Percentiles rank a stretch among this genome's conserved stretches.
Evolutionary conservation across 257 asterid species (phyloP).

Genomic region (Marsdenia floribunda): DNA sequence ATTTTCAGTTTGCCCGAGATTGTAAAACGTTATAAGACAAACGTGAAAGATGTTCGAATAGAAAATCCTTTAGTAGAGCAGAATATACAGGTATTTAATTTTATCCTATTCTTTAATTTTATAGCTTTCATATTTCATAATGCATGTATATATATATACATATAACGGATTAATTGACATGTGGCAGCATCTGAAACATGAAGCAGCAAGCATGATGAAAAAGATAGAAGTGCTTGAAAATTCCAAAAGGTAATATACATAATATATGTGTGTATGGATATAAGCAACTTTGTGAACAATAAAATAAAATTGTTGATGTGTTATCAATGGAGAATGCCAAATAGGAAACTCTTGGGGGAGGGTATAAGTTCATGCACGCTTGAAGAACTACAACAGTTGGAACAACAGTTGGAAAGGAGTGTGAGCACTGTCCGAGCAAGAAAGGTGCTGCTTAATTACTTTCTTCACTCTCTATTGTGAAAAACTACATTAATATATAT

Average conservation of each 20-base stretch:
- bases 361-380: constrained; percentile 53
- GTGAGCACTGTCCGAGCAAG: constrained; percentile 58
- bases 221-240: constrained; percentile 77
- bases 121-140: neutral
- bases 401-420: constrained; percentile 75
- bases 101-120: neutral
- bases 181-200: constrained; percentile 54
- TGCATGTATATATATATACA: neutral
- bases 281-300: neutral
- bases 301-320: neutral
- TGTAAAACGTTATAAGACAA: constrained; percentile 61
- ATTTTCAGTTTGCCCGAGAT: constrained; percentile 60
- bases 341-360: constrained; percentile 83
- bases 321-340: neutral
- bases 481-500: no score
- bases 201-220: constrained; percentile 61
- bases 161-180: neutral
- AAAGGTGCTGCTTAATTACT: constrained; percentile 39
- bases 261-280: no score
- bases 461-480: no score
- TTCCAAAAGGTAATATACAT: constrained; percentile 43
- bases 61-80: constrained; percentile 45
- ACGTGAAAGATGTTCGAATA: constrained; percentile 48
- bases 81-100: constrained; percentile 46
- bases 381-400: constrained; percentile 74